Conservation (phyloP, 169 alveolate genomes). For the Cryptosporidium muris region DNA sequence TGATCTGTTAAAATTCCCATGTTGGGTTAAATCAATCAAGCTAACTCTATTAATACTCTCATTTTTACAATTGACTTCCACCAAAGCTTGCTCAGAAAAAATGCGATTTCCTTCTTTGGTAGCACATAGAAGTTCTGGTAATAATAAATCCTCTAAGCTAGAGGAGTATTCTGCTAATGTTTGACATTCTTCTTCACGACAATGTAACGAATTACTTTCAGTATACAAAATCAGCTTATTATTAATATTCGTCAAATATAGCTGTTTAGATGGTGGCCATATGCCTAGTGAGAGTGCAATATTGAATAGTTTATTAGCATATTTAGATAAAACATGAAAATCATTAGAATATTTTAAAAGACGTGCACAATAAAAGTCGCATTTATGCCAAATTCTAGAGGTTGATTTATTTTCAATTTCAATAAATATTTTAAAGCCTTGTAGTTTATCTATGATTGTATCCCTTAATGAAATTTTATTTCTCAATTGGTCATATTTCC, state of each 20-base stretch:
- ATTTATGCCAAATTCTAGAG: conserved; percentile 1
- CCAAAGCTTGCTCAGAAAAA: too few relatives aligned
- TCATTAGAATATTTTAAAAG: conserved; percentile 50
- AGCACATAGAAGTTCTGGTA: conserved; percentile 36
- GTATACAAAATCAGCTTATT: conserved; percentile 4
- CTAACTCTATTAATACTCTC: conserved; percentile 13
- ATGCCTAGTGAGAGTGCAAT: conserved; percentile 28
- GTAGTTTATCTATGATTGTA: not conserved
- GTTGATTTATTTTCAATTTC: not conserved
- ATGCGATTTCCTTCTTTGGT: not conserved
- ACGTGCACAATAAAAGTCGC: conserved; percentile 39
- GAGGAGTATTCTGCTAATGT: not conserved
- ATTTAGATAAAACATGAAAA: conserved; percentile 48
- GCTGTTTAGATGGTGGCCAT: conserved; percentile 28
- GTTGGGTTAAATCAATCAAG: too few relatives aligned
- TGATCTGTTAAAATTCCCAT: conserved; percentile 10
- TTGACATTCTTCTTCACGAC: not conserved
- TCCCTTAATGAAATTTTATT: conserved; percentile 1
- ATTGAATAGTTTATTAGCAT: conserved; percentile 45
- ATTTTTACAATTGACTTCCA: conserved; percentile 6
- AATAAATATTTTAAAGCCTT: conserved; percentile 6
- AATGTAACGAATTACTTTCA: not conserved
- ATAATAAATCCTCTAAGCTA: conserved; percentile 14
- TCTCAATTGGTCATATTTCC: conserved; percentile 47
- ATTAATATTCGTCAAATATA: not conserved